Evolutionary conservation across 2,329 filamentous ascomycete genomes (phyloP), one percentile per base, ranked within the genome.

Genomic region (Xylaria sp.): DNA sequence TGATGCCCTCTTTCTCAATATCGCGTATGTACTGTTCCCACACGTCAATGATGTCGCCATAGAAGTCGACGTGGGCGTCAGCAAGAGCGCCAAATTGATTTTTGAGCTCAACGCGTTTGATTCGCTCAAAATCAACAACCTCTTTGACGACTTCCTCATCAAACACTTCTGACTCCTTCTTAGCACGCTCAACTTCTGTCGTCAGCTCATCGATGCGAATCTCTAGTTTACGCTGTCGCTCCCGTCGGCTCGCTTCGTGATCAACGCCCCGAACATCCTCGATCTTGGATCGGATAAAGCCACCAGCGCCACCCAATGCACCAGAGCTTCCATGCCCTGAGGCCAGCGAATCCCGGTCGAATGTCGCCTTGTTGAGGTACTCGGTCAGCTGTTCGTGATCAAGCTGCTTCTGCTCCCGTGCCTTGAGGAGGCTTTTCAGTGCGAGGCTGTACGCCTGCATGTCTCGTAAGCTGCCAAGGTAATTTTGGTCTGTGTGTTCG

Each of bases 191-290:
- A 0, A 97, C 95, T 80, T 97, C 94, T 28, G 89, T 88, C 2
- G 94, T 97, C 50, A 99, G 86, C 77, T 97, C 92, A 76, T 97
- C 94, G 74, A 99, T 97, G 73, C 94, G 91, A 59, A 98, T 86
- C 81, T 99, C 96, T 3, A 98, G 87, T 81, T 96, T 97, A 67
- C 96, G 90, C 61, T 95, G 88, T 37, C 95, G 89, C 79, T 98
- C 95, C 15, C 94, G 89, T 1, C 94, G 90, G 15, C 92, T 90
- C 77, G 97, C 93, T 80, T 98, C 96, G 81, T 98, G 96, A 81
- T 99, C 96, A 3, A 99, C 94, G 15, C 96, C 96, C 20, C 96
- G 91, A 72, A 98, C 94, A 78, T 99, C 96, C 81, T 99, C 96
- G 77, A 99, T 92, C 82, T 98, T 98, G 79, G 92, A 91, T 54